Conservation (phyloP, 73 alveolate species). For the Blepharisma stoltei region DNA sequence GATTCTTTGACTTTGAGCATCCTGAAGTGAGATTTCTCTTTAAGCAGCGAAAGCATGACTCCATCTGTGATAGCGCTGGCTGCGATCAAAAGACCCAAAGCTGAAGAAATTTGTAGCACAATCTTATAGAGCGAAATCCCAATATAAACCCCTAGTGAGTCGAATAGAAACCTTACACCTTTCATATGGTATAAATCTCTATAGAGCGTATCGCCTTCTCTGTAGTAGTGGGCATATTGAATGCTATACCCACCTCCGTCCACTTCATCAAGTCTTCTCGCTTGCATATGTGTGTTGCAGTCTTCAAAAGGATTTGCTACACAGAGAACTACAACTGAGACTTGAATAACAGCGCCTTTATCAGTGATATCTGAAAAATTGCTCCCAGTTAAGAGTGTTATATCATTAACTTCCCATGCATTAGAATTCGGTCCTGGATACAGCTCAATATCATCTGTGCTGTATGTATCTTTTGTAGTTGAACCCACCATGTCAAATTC, state of each 20-base stretch:
- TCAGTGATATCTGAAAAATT: slow-evolving; percentile 20
- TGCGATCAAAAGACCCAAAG: slow-evolving; percentile 12
- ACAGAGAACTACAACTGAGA: not conserved
- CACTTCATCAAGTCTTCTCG: not conserved
- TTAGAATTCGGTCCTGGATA: slow-evolving; percentile 6
- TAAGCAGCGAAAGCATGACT: slow-evolving; percentile 4
- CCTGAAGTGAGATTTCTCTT: slow-evolving; percentile 22
- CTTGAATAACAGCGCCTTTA: slow-evolving; percentile 25
- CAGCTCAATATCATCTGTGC: not conserved
- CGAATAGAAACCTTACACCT: slow-evolving; percentile 8
- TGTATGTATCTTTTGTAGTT: not conserved
- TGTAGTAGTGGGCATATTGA: not conserved
- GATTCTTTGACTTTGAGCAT: slow-evolving; percentile 18
- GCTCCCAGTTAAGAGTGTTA: not conserved
- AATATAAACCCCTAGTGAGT: not conserved
- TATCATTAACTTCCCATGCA: slow-evolving; percentile 27
- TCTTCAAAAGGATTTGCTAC: not conserved
- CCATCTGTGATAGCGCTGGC: slow-evolving; percentile 19
- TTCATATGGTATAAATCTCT: slow-evolving; percentile 25
- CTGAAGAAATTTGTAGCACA: slow-evolving; percentile 18
- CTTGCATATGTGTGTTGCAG: not conserved
- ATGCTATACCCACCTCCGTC: slow-evolving; percentile 27
- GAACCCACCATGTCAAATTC: not conserved
- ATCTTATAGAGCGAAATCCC: not conserved
- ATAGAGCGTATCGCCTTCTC: not conserved